These are phyloP conservation scores for Bothriochloa decipiens DNA, from an alignment of 176 grass and related monocot species.

Conservation along the genomic window DNA sequence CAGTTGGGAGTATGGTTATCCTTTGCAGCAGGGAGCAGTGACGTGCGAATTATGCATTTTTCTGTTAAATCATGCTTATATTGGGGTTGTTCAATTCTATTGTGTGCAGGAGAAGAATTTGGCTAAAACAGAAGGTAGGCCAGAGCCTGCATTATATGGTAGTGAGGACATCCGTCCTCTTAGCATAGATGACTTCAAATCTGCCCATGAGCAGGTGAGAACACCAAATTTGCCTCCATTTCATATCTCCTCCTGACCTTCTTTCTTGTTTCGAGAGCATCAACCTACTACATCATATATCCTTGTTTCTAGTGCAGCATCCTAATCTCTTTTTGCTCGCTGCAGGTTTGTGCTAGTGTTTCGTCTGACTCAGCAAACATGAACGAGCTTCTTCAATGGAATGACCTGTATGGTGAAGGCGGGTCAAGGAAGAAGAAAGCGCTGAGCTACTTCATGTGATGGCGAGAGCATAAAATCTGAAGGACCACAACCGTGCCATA, in stretches of 20 bases:
- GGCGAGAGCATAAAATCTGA: conserved; percentile 33
- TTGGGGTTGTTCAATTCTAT: background rate
- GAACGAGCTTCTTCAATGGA: conserved; percentile 95
- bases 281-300: background rate
- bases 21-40: background rate
- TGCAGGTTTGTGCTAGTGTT: conserved; percentile 93
- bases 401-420: conserved; percentile 96
- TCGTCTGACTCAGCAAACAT: conserved; percentile 95
- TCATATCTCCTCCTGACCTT: background rate
- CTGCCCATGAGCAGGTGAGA: conserved; percentile 93
- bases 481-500: conserved; percentile 22
- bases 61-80: background rate
- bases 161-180: conserved; percentile 85
- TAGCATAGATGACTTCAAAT: conserved; percentile 93
- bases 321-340: background rate
- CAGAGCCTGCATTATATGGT: conserved; percentile 73
- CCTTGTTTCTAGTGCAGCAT: background rate
- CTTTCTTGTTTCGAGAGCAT: no score
- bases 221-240: conserved; percentile 1
- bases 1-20: background rate
- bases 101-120: conserved; percentile 69
- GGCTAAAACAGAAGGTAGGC: conserved; percentile 65
- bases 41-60: background rate
- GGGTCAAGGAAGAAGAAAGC: conserved; percentile 96
- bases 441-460: conserved; percentile 98